Conservation (phyloP, 345 rosid species). For the Syzygium oleosum region DNA sequence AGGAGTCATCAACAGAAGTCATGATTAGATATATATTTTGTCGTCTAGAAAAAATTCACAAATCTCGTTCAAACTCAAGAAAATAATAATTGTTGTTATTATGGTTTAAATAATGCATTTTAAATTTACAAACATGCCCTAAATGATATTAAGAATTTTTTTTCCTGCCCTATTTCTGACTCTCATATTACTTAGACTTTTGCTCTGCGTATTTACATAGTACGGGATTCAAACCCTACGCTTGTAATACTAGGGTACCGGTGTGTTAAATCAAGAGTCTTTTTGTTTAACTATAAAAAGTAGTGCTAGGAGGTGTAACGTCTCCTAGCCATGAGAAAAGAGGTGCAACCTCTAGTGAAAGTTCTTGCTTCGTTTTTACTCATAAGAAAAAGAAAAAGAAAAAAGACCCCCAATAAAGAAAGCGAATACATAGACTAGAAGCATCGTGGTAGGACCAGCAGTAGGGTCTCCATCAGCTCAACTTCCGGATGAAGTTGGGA, state of each 20-base stretch:
- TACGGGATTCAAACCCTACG: accelerated
- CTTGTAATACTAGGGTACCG: neutral
- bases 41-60: neutral
- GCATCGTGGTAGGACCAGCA: neutral
- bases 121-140: neutral
- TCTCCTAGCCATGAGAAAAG: neutral
- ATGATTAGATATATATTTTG: no score
- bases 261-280: neutral
- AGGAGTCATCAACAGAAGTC: neutral
- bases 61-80: neutral
- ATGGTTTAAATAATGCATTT: neutral
- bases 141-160: neutral
- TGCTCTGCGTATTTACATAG: accelerated
- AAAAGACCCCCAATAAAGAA: neutral
- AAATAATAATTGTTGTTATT: neutral
- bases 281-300: neutral
- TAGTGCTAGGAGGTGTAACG: neutral
- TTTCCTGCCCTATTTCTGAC: neutral
- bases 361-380: neutral
- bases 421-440: neutral
- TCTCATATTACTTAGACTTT: neutral
- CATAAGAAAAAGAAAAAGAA: neutral
- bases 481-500: neutral
- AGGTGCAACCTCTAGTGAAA: neutral
- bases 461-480: neutral